These are phyloP conservation scores for Blastobotrys peoriensis DNA, from an alignment of 805 yeast species.

Conservation along the genomic window DNA sequence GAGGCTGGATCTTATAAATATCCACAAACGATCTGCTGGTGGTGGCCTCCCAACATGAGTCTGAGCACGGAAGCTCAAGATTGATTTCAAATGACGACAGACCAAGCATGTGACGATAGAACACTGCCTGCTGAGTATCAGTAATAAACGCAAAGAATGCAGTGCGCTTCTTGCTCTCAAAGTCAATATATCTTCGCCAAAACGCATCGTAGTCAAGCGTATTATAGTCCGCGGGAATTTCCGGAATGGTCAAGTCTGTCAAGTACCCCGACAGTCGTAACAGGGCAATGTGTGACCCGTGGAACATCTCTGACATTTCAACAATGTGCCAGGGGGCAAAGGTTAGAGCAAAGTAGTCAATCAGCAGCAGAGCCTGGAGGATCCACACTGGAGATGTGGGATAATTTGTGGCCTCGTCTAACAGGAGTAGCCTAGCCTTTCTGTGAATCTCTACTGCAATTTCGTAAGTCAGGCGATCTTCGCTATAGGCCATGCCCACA, in stretches of 20 bases:
- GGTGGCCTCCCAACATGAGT: slow-evolving; percentile 39
- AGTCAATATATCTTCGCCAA: slow-evolving; percentile 40
- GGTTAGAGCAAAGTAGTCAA: slow-evolving; percentile 25
- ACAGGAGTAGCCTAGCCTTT: slow-evolving; percentile 26
- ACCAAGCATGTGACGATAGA: slow-evolving; percentile 30
- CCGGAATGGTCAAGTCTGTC: slow-evolving; percentile 22
- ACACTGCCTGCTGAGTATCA: slow-evolving; percentile 37
- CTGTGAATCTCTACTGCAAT: slow-evolving; percentile 24
- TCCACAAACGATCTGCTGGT: slow-evolving; percentile 12
- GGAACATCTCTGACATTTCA: slow-evolving; percentile 30
- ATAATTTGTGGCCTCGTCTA: slow-evolving; percentile 22
- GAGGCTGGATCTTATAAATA: slow-evolving; percentile 6
- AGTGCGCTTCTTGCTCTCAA: slow-evolving; percentile 38
- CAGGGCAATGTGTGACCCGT: slow-evolving; percentile 26
- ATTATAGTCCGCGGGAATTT: slow-evolving; percentile 14
- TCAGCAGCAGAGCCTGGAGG: slow-evolving; percentile 26
- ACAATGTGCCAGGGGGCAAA: slow-evolving; percentile 26
- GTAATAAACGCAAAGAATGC: slow-evolving; percentile 38
- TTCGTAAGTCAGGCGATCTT: slow-evolving; percentile 20
- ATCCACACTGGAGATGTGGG: slow-evolving; percentile 29
- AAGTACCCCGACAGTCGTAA: slow-evolving; percentile 27
- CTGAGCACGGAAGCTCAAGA: slow-evolving; percentile 41
- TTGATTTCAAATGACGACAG: slow-evolving; percentile 40
- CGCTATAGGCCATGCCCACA: slow-evolving; percentile 28
- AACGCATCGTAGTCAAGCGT: slow-evolving; percentile 13